phyloP scores from a whole-genome alignment of 768 basidiomycete species.

The Tephrocybe sp. region DNA sequence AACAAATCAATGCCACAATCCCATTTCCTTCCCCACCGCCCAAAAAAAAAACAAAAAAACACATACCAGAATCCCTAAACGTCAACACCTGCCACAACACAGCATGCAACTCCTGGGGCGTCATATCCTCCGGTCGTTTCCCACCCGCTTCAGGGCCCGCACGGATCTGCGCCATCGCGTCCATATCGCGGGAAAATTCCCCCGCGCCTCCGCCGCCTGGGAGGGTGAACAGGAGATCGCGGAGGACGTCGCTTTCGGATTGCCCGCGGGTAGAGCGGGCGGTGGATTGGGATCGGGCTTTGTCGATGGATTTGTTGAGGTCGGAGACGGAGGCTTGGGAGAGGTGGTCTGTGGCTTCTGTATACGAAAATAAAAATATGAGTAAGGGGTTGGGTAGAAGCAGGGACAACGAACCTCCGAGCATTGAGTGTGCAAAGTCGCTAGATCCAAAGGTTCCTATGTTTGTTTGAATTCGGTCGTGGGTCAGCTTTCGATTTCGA shows the following conservation, averaged over 20 bases:
- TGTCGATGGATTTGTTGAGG: constrained; percentile 73
- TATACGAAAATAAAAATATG: no score
- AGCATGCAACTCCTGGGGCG: constrained; percentile 81
- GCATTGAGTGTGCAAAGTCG: constrained; percentile 76
- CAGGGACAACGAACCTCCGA: constrained; percentile 58
- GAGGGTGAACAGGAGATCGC: constrained; percentile 57
- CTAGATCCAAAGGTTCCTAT: constrained; percentile 75
- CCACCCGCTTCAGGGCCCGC: constrained; percentile 58
- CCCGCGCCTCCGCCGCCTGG: constrained; percentile 54
- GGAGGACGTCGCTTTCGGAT: constrained; percentile 44
- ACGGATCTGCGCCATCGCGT: constrained; percentile 67
- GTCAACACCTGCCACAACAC: constrained; percentile 83
- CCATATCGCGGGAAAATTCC: constrained; percentile 73
- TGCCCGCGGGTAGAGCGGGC: constrained; percentile 31
- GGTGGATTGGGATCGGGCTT: constrained; percentile 56
- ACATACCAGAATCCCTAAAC: constrained; percentile 75
- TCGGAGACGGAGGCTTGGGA: constrained; percentile 81
- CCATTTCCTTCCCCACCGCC: no score
- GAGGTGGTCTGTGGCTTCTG: constrained; percentile 14
- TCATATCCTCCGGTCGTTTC: constrained; percentile 77
- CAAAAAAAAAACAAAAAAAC: no score
- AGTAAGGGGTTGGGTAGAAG: no score
- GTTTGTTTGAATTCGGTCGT: no score
- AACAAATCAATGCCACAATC: neutral
- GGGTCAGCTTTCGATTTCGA: no score